Base-by-base conservation (phyloP, 2,329 filamentous ascomycete species). In the Aspergillus unguis region DNA sequence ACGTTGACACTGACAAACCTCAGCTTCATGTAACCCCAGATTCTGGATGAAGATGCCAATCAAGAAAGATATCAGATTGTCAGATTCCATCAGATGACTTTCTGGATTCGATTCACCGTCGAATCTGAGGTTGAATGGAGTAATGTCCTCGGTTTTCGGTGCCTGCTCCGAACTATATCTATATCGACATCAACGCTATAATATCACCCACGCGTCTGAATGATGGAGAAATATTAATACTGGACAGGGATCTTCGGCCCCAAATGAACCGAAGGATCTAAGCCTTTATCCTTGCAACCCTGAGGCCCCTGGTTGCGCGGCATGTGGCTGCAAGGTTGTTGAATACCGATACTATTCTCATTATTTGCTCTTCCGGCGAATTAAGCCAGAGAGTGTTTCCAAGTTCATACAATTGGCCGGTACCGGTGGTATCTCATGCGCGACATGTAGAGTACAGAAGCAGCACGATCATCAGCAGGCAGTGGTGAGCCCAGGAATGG, bases 311-410 rank as follows among this genome's bases (percentile, higher is more conserved):
- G 47, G 48, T 37, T 17, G 17, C 44, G 41, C 35, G 33, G 42
- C 43, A 46, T 45, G 38, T 46, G 47, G 50, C 51, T 56, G 54
- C 52, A 56, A 54, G 54, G 48, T 44, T 43, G 38, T 54, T 56
- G 41, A 40, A 36, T 33, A 43, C 44, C 17, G 17, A 17, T 17
- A 17, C 17, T 17, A 17, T 17, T 17, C 17, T 17, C 17, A 17
- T 17, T 17, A 17, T 17, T 17, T 17, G 17, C 17, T 17, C 17
- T 17, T 17, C 17, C 17, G 17, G 17, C 17, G 17, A 17, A 17
- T 17, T 17, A 17, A 17, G 17, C 17, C 17, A 17, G 17, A 17
- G 17, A 17, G 17, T 17, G 17, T 17, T 17, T 17, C 17, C 17
- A 17, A 17, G 17, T 17, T 17, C 17, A 17, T 17, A 17, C 17